Evolutionary conservation across 345 rosid species (phyloP).

Genomic region (Cochlearia excelsa): DNA sequence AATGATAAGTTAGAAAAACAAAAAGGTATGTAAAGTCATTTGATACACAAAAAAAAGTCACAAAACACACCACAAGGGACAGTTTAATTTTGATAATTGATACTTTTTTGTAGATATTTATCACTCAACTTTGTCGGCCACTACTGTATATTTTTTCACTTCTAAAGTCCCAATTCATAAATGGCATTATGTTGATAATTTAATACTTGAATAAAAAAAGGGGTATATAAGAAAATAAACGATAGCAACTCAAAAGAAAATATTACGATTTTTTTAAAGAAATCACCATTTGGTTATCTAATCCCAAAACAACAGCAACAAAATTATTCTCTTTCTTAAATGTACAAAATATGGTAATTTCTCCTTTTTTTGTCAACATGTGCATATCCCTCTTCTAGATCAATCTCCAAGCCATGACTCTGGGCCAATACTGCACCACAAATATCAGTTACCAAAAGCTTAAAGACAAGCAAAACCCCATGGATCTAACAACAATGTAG

Average conservation of each 20-base stretch:
- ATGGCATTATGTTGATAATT: too few relatives aligned
- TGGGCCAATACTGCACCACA: constrained; percentile 27
- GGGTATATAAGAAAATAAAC: not conserved
- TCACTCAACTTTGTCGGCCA: too few relatives aligned
- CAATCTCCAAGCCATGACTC: constrained; percentile 23
- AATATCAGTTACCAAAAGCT: constrained; percentile 5
- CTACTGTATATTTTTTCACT: too few relatives aligned
- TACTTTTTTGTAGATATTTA: too few relatives aligned
- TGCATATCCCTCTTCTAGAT: constrained; percentile 21
- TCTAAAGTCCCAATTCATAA: too few relatives aligned
- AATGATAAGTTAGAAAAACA: too few relatives aligned
- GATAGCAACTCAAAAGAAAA: not conserved
- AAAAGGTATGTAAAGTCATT: too few relatives aligned
- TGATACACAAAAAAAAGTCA: too few relatives aligned
- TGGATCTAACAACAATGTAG: not conserved
- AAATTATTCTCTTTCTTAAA: not conserved
- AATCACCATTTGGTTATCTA: constrained; percentile 15
- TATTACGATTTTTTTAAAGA: constrained; percentile 9
- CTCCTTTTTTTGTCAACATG: constrained; percentile 1
- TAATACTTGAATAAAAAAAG: too few relatives aligned
- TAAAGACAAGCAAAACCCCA: constrained; percentile 6
- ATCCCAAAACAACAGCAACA: constrained; percentile 25
- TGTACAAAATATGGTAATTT: constrained; percentile 33
- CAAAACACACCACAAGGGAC: too few relatives aligned
- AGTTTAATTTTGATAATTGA: too few relatives aligned